Percentiles rank a stretch among this genome's conserved stretches.
phyloP scores from a whole-genome alignment of 1,284 basidiomycete species.

The Trametes sp. region DNA sequence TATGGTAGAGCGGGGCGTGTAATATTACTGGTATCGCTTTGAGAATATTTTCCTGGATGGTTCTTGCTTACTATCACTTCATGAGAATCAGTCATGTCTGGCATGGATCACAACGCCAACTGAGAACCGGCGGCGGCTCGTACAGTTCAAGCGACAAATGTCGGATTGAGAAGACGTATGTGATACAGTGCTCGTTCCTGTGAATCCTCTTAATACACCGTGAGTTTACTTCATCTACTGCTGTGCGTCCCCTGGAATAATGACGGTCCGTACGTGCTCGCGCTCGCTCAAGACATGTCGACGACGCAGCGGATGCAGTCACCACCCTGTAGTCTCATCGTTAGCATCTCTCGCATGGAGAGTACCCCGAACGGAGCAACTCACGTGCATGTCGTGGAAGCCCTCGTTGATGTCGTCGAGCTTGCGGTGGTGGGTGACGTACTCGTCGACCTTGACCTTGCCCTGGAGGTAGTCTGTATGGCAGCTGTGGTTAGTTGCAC shows the following conservation, averaged over 20 bases:
- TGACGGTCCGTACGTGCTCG: not conserved
- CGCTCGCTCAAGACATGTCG: conserved; percentile 58
- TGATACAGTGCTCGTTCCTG: conserved; percentile 24
- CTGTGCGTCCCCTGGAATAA: conserved; percentile 15
- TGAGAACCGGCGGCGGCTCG: no score
- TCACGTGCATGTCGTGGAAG: conserved; percentile 95
- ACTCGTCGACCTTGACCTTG: conserved; percentile 87
- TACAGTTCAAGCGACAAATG: not conserved
- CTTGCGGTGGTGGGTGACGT: conserved; percentile 82
- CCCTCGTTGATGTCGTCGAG: conserved; percentile 88
- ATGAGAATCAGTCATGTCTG: not conserved
- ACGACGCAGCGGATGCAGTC: conserved; percentile 94
- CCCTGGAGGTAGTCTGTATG: conserved; percentile 73
- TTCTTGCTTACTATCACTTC: not conserved
- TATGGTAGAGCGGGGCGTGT: conserved; percentile 56
- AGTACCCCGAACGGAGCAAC: conserved; percentile 42
- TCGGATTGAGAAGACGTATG: conserved; percentile 13
- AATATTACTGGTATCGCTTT: conserved; percentile 6
- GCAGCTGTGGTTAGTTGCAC: not conserved
- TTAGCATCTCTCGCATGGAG: not conserved
- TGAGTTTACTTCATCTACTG: conserved; percentile 16
- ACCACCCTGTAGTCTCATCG: conserved; percentile 60
- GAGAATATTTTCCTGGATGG: not conserved
- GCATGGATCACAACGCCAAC: no score
- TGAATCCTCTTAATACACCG: conserved; percentile 29